Conservation (phyloP, 1,139 yeast genomes). For the Yamadazyma friedrichii region DNA sequence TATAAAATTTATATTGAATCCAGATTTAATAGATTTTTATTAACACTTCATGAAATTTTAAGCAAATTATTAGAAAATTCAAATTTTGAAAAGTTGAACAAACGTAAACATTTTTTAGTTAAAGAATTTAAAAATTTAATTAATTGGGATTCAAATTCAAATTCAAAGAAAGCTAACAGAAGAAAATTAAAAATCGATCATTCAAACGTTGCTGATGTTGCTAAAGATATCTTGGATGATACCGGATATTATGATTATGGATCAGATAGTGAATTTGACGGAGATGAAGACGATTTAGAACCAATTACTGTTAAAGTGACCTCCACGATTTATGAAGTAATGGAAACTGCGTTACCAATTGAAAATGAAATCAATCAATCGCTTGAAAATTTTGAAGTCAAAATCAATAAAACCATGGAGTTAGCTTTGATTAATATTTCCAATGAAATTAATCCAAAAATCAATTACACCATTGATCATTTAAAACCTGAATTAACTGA, state of each 20-base stretch:
- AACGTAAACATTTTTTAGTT: constrained; percentile 24
- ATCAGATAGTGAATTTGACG: constrained; percentile 9
- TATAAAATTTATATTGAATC: constrained; percentile 4
- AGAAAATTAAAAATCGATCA: constrained; percentile 5
- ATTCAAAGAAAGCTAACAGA: neutral
- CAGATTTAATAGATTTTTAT: neutral
- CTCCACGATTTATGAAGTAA: constrained; percentile 27
- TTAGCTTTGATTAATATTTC: constrained; percentile 44
- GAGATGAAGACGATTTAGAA: constrained; percentile 17
- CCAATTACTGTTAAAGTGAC: constrained; percentile 28
- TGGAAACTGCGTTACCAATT: constrained; percentile 10
- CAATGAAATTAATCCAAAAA: constrained; percentile 36
- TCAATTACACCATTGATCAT: constrained; percentile 29
- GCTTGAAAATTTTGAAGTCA: constrained; percentile 31
- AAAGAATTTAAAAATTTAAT: constrained; percentile 29
- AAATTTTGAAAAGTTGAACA: constrained; percentile 15
- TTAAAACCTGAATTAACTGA: constrained; percentile 39
- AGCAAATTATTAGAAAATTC: constrained; percentile 12
- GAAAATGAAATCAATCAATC: constrained; percentile 18
- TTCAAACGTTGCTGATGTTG: constrained; percentile 19
- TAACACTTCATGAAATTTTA: constrained; percentile 3
- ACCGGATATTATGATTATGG: constrained; percentile 12
- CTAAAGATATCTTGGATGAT: constrained; percentile 22
- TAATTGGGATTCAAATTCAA: constrained; percentile 13
- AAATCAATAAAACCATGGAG: constrained; percentile 40